phyloP scores from a whole-genome alignment of 192 early-diverging fungal genomes.

The Gryganskiella cystojenkinii region DNA sequence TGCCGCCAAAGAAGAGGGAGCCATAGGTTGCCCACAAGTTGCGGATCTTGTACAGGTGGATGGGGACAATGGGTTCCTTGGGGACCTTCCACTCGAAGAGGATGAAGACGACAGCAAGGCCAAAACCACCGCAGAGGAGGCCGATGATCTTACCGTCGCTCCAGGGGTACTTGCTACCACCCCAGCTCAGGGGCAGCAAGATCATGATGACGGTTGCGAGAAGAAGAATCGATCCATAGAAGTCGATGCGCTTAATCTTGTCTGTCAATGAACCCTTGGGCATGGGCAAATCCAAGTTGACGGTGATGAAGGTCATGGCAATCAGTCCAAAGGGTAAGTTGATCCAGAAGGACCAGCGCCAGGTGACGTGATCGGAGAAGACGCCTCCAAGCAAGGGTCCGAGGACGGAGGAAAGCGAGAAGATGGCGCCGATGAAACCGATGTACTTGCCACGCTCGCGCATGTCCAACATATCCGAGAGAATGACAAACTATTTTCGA shows the following conservation, averaged over 20 bases:
- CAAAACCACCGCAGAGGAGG: slow-evolving; percentile 57
- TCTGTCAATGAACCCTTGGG: slow-evolving; percentile 48
- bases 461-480: slow-evolving; percentile 73
- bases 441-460: slow-evolving; percentile 73
- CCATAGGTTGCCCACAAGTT: slow-evolving; percentile 60
- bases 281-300: slow-evolving; percentile 61
- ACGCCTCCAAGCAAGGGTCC: slow-evolving; percentile 75
- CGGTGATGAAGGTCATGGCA: slow-evolving; percentile 35
- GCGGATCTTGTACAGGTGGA: slow-evolving; percentile 56
- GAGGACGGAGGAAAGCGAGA: slow-evolving; percentile 66
- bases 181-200: slow-evolving; percentile 70
- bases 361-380: slow-evolving; percentile 68
- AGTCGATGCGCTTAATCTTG: slow-evolving; percentile 71
- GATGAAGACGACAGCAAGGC: slow-evolving; percentile 52
- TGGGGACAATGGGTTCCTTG: slow-evolving; percentile 65
- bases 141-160: slow-evolving; percentile 61
- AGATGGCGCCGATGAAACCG: slow-evolving; percentile 64
- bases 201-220: slow-evolving; percentile 61
- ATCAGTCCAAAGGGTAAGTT: slow-evolving; percentile 55
- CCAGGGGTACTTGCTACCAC: slow-evolving; percentile 71
- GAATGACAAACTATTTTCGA: slow-evolving; percentile 68
- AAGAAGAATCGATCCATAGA: slow-evolving; percentile 62
- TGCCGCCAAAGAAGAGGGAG: slow-evolving; percentile 59
- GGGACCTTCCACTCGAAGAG: slow-evolving; percentile 63
- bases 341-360: slow-evolving; percentile 80